These are phyloP conservation scores for Suillus cothurnatus DNA, from an alignment of 768 basidiomycete genomes.

Conservation along the genomic window DNA sequence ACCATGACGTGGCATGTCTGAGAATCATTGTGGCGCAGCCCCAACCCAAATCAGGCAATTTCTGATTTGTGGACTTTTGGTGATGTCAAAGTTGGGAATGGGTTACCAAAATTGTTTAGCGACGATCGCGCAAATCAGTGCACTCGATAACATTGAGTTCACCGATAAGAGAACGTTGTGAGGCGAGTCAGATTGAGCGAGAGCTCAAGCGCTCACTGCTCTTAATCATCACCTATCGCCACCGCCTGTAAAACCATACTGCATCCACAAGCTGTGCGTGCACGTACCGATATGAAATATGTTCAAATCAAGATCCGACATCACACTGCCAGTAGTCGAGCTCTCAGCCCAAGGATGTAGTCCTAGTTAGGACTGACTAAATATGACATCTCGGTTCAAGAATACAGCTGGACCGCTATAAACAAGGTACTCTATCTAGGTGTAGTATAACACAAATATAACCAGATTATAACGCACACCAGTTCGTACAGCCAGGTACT, in stretches of 20 bases:
- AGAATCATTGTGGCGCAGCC: too few relatives aligned
- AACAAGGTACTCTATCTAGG: neutral
- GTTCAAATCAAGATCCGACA: neutral
- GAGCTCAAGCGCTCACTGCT: too few relatives aligned
- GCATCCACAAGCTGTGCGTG: neutral
- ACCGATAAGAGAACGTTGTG: neutral
- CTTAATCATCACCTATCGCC: neutral
- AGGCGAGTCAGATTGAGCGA: neutral
- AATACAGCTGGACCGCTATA: neutral
- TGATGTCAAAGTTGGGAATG: neutral
- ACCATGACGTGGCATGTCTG: too few relatives aligned
- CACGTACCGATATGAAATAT: neutral
- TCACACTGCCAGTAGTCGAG: neutral
- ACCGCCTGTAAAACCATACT: neutral
- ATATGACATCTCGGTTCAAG: neutral
- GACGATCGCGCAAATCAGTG: neutral
- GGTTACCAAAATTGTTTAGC: neutral
- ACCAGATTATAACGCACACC: neutral
- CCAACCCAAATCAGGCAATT: too few relatives aligned
- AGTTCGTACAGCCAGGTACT: neutral
- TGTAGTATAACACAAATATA: neutral
- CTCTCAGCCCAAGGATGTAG: neutral
- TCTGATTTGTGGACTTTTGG: too few relatives aligned
- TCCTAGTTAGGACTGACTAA: neutral
- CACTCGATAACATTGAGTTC: neutral